A percentile compares a stretch with the other conserved stretches of the same genome.
Conservation (phyloP, 495 filamentous ascomycete genomes). For the Bathelium albidoporum region DNA sequence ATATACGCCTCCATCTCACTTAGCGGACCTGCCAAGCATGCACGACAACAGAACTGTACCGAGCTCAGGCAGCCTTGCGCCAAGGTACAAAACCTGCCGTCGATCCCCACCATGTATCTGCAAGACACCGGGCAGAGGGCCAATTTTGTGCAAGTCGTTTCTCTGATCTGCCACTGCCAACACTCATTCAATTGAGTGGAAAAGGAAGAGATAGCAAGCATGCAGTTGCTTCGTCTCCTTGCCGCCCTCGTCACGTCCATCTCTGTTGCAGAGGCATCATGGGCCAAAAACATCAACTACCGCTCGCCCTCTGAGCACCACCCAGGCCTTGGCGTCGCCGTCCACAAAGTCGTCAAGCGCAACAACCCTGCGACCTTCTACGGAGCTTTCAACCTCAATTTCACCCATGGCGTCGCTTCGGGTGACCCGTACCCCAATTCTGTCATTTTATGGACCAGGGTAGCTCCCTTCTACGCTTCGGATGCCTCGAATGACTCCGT, state of each 20-base stretch:
- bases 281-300: slow-evolving; percentile 17
- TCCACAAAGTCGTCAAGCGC: slow-evolving; percentile 39
- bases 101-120: not conserved
- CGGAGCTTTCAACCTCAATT: slow-evolving; percentile 41
- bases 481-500: slow-evolving; percentile 48
- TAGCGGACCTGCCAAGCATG: not conserved
- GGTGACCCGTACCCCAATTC: slow-evolving; percentile 56
- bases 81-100: not conserved
- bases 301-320: slow-evolving; percentile 48
- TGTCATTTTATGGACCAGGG: slow-evolving; percentile 60
- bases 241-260: slow-evolving; percentile 4
- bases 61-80: not conserved
- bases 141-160: not conserved
- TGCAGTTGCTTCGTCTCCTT: slow-evolving; percentile 9
- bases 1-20: not conserved
- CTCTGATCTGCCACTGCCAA: not conserved
- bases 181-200: slow-evolving; percentile 3
- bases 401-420: slow-evolving; percentile 61
- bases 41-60: not conserved
- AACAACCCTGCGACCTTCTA: slow-evolving; percentile 32
- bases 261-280: slow-evolving; percentile 8
- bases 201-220: not conserved
- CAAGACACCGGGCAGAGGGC: not conserved
- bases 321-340: slow-evolving; percentile 44
- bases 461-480: slow-evolving; percentile 44